These are phyloP conservation scores for Onygenales sp. DNA, from an alignment of 2,329 filamentous ascomycete species.

Conservation along the genomic window DNA sequence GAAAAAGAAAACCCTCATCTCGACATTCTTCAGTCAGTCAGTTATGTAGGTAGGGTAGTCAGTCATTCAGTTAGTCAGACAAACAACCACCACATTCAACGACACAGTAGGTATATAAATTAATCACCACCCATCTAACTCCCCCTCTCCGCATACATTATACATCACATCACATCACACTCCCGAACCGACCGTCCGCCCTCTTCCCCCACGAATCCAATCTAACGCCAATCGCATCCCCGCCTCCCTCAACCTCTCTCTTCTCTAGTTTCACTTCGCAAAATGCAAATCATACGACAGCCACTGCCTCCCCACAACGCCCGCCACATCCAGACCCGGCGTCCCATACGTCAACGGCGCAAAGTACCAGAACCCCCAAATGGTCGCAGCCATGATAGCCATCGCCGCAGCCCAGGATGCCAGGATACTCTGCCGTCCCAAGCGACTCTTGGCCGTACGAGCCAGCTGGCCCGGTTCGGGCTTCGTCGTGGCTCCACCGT, in stretches of 20 bases:
- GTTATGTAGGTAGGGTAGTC: too few relatives aligned
- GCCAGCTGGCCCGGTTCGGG: conserved; percentile 44
- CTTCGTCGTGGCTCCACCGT: conserved; percentile 32
- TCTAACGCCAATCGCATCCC: conserved; percentile 5
- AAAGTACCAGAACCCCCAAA: conserved; percentile 86
- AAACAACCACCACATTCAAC: too few relatives aligned
- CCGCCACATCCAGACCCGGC: conserved; percentile 69
- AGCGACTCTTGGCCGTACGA: conserved; percentile 70
- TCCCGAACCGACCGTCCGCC: background rate
- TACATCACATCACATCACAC: background rate
- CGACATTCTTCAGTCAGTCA: too few relatives aligned
- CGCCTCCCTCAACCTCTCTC: too few relatives aligned
- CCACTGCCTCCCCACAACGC: conserved; percentile 84
- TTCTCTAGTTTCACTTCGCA: conserved; percentile 62
- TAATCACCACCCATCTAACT: too few relatives aligned
- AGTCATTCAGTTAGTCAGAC: too few relatives aligned
- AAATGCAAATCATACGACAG: conserved; percentile 96
- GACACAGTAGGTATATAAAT: too few relatives aligned
- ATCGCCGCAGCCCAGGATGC: conserved; percentile 68
- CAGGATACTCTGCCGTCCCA: conserved; percentile 67
- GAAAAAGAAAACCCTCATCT: too few relatives aligned
- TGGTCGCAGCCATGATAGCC: conserved; percentile 57
- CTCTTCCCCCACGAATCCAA: background rate
- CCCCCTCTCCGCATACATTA: too few relatives aligned
- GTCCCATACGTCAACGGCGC: conserved; percentile 91